Evolutionary conservation across 2,329 filamentous ascomycete genomes (phyloP).

Genomic region (Dendryphion nanum): DNA sequence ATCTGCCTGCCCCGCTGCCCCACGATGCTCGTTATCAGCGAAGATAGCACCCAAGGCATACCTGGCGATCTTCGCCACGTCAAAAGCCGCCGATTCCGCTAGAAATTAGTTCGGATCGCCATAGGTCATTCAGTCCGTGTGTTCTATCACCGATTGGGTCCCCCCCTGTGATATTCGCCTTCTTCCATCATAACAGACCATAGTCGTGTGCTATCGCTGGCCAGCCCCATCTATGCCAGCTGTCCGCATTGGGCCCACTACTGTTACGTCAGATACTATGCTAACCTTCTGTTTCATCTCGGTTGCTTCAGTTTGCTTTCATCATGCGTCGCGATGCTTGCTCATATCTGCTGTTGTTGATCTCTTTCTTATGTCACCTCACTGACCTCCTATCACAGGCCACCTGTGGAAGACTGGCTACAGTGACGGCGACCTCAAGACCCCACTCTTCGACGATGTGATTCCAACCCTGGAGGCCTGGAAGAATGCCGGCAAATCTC

Average conservation of each 20-base stretch:
- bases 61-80: slow-evolving; percentile 20
- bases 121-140: slow-evolving; percentile 20
- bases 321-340: too few relatives aligned
- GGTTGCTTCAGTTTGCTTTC: too few relatives aligned
- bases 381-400: slow-evolving; percentile 43
- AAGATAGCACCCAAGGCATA: too few relatives aligned
- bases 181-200: slow-evolving; percentile 15
- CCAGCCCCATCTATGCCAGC: slow-evolving; percentile 4
- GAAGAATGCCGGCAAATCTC: slow-evolving; percentile 52
- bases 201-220: slow-evolving; percentile 10
- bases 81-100: slow-evolving; percentile 20
- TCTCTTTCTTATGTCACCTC: slow-evolving; percentile 6
- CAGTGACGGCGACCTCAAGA: slow-evolving; percentile 64
- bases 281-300: too few relatives aligned
- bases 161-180: slow-evolving; percentile 24
- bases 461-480: slow-evolving; percentile 61
- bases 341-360: too few relatives aligned
- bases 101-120: slow-evolving; percentile 16
- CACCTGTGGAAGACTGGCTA: slow-evolving; percentile 78
- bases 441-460: slow-evolving; percentile 74
- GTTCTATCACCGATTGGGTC: slow-evolving; percentile 14
- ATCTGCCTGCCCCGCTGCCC: too few relatives aligned
- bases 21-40: too few relatives aligned
- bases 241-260: slow-evolving; percentile 10
- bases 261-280: slow-evolving; percentile 13